Evolutionary conservation across 164 flowering plant species (phyloP).

Genomic region (Nelumbo lutea): DNA sequence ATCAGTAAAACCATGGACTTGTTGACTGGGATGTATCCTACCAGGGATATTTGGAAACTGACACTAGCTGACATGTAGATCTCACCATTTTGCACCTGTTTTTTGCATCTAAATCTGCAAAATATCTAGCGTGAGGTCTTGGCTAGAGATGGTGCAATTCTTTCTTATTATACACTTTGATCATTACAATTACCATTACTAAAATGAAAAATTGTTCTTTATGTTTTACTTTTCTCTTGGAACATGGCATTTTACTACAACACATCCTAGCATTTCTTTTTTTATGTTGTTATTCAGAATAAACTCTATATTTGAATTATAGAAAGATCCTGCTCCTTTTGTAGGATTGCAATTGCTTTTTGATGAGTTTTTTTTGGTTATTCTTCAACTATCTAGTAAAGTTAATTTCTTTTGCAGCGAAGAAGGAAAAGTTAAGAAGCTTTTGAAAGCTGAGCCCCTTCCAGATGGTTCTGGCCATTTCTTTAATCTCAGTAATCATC

Average conservation of each 20-base stretch:
- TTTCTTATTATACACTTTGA: background rate
- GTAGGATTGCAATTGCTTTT: background rate
- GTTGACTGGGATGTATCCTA: background rate
- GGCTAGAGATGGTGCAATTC: background rate
- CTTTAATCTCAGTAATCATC: constrained; percentile 78
- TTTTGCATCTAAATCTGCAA: background rate
- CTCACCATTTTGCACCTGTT: background rate
- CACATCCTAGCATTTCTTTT: background rate
- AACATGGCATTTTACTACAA: background rate
- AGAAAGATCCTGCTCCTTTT: background rate
- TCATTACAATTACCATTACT: background rate
- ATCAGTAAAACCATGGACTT: background rate
- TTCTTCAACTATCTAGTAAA: background rate
- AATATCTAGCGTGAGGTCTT: background rate
- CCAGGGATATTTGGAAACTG: background rate
- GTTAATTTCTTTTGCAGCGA: constrained; percentile 50
- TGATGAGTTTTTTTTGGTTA: background rate
- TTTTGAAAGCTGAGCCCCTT: constrained; percentile 90
- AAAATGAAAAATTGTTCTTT: background rate
- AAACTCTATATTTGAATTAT: no score
- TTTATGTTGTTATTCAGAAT: no score
- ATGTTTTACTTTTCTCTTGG: background rate
- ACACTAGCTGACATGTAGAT: background rate
- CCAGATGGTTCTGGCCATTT: constrained; percentile 95
- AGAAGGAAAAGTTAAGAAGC: constrained; percentile 87